Base-by-base conservation (phyloP, 768 basidiomycete species). In the Gelatoporia subvermispora region DNA sequence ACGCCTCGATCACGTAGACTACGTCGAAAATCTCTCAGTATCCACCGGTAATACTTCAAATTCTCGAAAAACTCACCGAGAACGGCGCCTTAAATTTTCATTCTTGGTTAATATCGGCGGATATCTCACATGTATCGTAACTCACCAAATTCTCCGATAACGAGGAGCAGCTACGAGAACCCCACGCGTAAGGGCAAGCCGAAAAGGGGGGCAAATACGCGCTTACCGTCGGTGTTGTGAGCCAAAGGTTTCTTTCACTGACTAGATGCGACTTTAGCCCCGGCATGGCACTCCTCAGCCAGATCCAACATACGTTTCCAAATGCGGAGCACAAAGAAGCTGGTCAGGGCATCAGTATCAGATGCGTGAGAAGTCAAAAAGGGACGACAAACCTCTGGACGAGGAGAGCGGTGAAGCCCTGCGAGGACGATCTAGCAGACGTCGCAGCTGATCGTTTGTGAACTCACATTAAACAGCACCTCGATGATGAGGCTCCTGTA, bases 331-430 rank as follows among this genome's bases (percentile, higher is more conserved):
- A 50, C 50, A 41, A 58, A 60, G 54, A 62, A 44, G 18, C 52
- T 49, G 41, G 4, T 22, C 24, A 13, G n/a, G 31, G 25, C 13
- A 4, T 8, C 38, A n/a, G 61, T 47, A 66, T 66, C 71, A 71
- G 75, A 11, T 74, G 71, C 20, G 72, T 65, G 55, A n/a, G n/a
- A 74, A 51, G 28, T 54, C 42, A 72, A 76, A n/a, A 72, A 75
- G 49, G 10, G 43, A 11, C 31, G 21, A 44, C 65, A 17, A 50
- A 77, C 77, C 70, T 67, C 71, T 80, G 78, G 3, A 80, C 79
- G 16, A 81, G 60, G n/a, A 80, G 58, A 3, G 77, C 77, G 40
- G 77, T 76, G 42, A 79, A 69, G 3, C 74, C 77, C 78, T 79
- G 36, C 10, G 37, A 35, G 11, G 22, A 18, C 11, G 11, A 37